phyloP scores from a whole-genome alignment of 768 basidiomycete genomes.

The Hericium erinaceus region DNA sequence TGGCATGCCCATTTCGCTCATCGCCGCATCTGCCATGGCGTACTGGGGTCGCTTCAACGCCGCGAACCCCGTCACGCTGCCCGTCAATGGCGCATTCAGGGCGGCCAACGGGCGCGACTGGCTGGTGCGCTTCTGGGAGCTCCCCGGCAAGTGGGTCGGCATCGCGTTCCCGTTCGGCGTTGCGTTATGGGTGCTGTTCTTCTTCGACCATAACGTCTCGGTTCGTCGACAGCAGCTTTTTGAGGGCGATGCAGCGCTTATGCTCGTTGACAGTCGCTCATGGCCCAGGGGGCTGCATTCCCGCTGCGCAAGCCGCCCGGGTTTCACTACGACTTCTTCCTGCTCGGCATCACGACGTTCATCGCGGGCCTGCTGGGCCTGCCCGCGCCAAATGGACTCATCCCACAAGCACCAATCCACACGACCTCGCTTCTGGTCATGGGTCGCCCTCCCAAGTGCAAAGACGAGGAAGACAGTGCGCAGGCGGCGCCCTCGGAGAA shows the following conservation, averaged over 20 bases:
- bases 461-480: slow-evolving; percentile 26
- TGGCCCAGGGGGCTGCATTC: slow-evolving; percentile 85
- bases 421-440: slow-evolving; percentile 73
- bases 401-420: slow-evolving; percentile 89
- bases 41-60: slow-evolving; percentile 77
- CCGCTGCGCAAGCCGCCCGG: slow-evolving; percentile 87
- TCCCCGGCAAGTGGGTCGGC: slow-evolving; percentile 83
- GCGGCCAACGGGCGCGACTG: slow-evolving; percentile 67
- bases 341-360: slow-evolving; percentile 85
- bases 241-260: neutral
- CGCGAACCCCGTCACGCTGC: slow-evolving; percentile 55
- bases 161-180: slow-evolving; percentile 86
- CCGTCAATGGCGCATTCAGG: slow-evolving; percentile 57
- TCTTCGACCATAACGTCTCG: slow-evolving; percentile 93
- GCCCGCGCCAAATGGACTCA: slow-evolving; percentile 80
- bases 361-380: slow-evolving; percentile 79
- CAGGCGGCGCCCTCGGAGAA: neutral
- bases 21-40: slow-evolving; percentile 67
- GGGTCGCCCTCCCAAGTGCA: slow-evolving; percentile 31
- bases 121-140: slow-evolving; percentile 84
- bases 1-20: slow-evolving; percentile 82
- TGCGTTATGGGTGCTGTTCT: slow-evolving; percentile 84
- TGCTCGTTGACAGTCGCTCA: slow-evolving; percentile 53
- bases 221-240: slow-evolving; percentile 31
- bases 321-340: slow-evolving; percentile 84